Conservation (phyloP, 805 yeast genomes). For the Candida dajiaensis region DNA sequence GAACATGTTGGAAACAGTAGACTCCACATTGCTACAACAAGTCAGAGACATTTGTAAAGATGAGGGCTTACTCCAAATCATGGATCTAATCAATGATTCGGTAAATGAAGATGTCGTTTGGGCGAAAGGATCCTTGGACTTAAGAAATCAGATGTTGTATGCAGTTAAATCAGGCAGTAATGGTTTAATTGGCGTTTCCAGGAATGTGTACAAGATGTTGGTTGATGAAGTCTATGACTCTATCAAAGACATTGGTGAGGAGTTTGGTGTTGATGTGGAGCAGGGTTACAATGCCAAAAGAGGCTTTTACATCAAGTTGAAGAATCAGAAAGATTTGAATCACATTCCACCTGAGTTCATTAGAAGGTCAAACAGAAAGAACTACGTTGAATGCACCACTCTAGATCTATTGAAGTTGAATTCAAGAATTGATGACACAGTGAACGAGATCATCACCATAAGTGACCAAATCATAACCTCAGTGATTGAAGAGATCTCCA, state of each 20-base stretch:
- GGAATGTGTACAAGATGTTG: slow-evolving; percentile 33
- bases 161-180: slow-evolving; percentile 40
- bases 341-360: slow-evolving; percentile 30
- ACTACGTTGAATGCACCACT: slow-evolving; percentile 33
- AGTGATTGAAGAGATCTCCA: slow-evolving; percentile 23
- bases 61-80: slow-evolving; percentile 19
- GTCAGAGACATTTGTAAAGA: slow-evolving; percentile 25
- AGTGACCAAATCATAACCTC: slow-evolving; percentile 35
- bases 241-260: slow-evolving; percentile 22
- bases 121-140: slow-evolving; percentile 34
- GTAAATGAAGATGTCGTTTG: slow-evolving; percentile 39
- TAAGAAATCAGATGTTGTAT: slow-evolving; percentile 38
- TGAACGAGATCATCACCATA: slow-evolving; percentile 34
- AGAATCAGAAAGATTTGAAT: slow-evolving; percentile 11
- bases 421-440: slow-evolving; percentile 32
- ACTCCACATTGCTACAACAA: slow-evolving; percentile 23
- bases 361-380: slow-evolving; percentile 26
- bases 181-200: slow-evolving; percentile 39
- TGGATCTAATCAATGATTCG: slow-evolving; percentile 23
- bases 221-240: slow-evolving; percentile 30
- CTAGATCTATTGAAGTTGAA: slow-evolving; percentile 35
- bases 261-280: slow-evolving; percentile 24
- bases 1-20: slow-evolving; percentile 7
- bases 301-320: slow-evolving; percentile 33
- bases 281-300: slow-evolving; percentile 29